These are phyloP conservation scores for Aureobasidium vineae DNA, from an alignment of 2,329 filamentous ascomycete genomes.

Conservation along the genomic window DNA sequence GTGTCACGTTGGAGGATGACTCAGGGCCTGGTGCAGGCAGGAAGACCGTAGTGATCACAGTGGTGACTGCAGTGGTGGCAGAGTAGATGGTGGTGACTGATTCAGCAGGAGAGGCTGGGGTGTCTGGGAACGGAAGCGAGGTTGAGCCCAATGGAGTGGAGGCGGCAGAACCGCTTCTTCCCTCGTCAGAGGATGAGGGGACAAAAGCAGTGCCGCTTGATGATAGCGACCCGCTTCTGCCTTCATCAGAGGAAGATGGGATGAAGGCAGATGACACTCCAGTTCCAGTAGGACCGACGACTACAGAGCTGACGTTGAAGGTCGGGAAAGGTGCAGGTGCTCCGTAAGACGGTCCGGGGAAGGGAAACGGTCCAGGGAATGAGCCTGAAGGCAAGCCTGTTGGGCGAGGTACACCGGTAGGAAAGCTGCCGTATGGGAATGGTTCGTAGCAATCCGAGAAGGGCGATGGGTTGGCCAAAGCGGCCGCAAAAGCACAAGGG, in stretches of 20 bases:
- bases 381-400: constrained; percentile 2
- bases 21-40: neutral
- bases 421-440: constrained; percentile 8
- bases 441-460: constrained; percentile 24
- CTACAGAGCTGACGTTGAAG: constrained; percentile 10
- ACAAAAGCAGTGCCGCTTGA: constrained; percentile 4
- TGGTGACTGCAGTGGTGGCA: constrained; percentile 23
- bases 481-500: neutral
- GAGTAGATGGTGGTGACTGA: constrained; percentile 18
- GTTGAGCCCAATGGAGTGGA: neutral
- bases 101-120: neutral
- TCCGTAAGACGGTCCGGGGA: constrained; percentile 2
- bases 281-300: constrained; percentile 17
- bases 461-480: constrained; percentile 1
- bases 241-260: constrained; percentile 8
- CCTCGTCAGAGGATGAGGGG: constrained; percentile 17
- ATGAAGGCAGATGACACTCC: constrained; percentile 16
- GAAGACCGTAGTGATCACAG: constrained; percentile 20
- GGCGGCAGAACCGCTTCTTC: constrained; percentile 12
- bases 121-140: constrained; percentile 5
- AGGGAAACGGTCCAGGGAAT: neutral
- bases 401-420: neutral
- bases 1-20: constrained; percentile 11
- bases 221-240: constrained; percentile 9
- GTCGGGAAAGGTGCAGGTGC: constrained; percentile 21